Conservation (phyloP, 164 flowering plant genomes). For the Brasenia schreberi region DNA sequence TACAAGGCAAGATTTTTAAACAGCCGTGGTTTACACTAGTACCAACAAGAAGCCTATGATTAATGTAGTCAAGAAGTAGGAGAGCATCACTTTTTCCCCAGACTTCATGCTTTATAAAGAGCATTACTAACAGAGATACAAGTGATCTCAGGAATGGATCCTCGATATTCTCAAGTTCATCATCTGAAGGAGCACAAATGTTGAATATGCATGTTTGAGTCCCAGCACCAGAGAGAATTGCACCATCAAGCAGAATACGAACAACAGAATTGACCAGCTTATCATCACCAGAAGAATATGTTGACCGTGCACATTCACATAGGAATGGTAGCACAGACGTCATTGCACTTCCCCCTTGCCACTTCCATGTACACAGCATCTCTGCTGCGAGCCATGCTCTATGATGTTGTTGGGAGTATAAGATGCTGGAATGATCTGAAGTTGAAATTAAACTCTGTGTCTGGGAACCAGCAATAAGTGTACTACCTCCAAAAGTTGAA, state of each 20-base stretch:
- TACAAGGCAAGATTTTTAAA: constrained; percentile 54
- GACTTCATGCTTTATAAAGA: constrained; percentile 35
- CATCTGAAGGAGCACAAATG: constrained; percentile 30
- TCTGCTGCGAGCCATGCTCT: constrained; percentile 92
- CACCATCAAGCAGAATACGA: constrained; percentile 63
- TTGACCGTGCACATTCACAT: constrained; percentile 25
- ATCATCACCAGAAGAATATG: constrained; percentile 10
- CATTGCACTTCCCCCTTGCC: constrained; percentile 67
- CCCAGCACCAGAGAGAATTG: constrained; percentile 45
- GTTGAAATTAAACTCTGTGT: constrained; percentile 8
- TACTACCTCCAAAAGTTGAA: constrained; percentile 37
- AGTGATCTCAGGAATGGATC: constrained; percentile 79
- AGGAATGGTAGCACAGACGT: constrained; percentile 59
- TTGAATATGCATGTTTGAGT: constrained; percentile 15
- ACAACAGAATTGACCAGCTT: constrained; percentile 41
- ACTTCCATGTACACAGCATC: constrained; percentile 83
- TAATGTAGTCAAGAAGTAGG: constrained; percentile 29
- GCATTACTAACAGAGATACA: constrained; percentile 32
- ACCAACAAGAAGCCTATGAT: constrained; percentile 46
- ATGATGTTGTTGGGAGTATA: constrained; percentile 11
- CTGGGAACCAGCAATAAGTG: constrained; percentile 34
- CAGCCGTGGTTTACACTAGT: constrained; percentile 39
- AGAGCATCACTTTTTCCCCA: constrained; percentile 52
- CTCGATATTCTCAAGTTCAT: constrained; percentile 43
- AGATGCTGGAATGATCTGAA: constrained; percentile 15